These are phyloP conservation scores for Phytophthora tentaculata DNA, from an alignment of 352 stramenopile genomes.

Conservation along the genomic window DNA sequence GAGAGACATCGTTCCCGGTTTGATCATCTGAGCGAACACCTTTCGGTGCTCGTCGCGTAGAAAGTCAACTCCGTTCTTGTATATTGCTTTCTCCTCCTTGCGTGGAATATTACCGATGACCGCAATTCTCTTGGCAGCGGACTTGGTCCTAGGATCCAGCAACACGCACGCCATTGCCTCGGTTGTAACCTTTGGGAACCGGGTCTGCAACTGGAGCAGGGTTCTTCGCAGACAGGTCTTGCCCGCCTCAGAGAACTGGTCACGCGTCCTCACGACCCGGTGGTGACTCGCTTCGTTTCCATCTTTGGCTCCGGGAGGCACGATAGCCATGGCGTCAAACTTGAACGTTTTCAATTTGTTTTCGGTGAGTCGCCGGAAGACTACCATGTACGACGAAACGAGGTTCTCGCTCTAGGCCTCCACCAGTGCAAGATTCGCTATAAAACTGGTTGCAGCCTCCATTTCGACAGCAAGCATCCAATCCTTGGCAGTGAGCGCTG, in stretches of 20 bases:
- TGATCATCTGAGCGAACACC: slow-evolving; percentile 7
- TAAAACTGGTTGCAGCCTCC: slow-evolving; percentile 9
- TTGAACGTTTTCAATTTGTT: slow-evolving; percentile 1
- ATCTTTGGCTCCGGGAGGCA: neutral
- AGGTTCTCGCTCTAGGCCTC: neutral
- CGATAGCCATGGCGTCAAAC: neutral
- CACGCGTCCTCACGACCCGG: neutral
- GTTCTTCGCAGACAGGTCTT: neutral
- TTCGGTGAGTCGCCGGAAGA: neutral
- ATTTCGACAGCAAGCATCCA: slow-evolving; percentile 9
- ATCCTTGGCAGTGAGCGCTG: neutral
- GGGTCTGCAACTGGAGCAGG: neutral
- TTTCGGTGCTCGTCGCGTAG: neutral
- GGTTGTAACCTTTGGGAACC: neutral
- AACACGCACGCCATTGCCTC: neutral
- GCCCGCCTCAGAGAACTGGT: neutral
- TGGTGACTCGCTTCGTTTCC: neutral
- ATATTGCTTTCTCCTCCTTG: neutral
- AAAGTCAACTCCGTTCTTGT: neutral
- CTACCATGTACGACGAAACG: neutral
- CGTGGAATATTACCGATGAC: neutral
- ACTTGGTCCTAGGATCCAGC: neutral
- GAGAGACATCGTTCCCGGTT: neutral
- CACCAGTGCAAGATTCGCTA: slow-evolving; percentile 1
- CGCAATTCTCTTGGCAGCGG: slow-evolving; percentile 2